Base-by-base conservation (phyloP, 2,329 filamentous ascomycete genomes). In the Decorospora gaudefroyi region DNA sequence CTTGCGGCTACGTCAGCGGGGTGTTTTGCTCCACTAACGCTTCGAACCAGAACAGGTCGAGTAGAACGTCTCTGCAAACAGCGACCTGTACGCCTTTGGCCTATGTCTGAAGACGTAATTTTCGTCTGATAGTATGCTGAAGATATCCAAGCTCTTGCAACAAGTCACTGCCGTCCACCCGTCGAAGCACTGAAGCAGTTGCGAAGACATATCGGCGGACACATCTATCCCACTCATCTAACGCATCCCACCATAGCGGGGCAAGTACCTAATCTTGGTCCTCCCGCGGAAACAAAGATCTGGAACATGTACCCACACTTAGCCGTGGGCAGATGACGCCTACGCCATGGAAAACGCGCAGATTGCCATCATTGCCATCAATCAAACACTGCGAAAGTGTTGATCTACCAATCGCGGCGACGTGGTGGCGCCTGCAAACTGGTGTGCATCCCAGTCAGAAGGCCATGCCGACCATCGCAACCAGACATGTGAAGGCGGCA, bases 281-380 rank as follows among this genome's bases (percentile, higher is more conserved):
- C 13, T 22, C 16, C 31, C 3, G 30, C 26, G 35, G 26, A 26
- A 13, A 19, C n/a, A n/a, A 22, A 26, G 29, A 26, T 29, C 33
- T 42, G 42, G 34, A 49, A 37, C 46, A 42, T 46, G 48, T 53
- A 46, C 37, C 35, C 39, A 30, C 35, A 35, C 3, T 22, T 9
- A 26, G 21, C 41, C 36, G 39, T 41, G 49, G 34, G 21, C 33
- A 32, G 46, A 61, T 59, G 57, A 62, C 55, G 55, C 46, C 50
- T 55, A 46, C 45, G 44, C 50, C 54, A 61, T 60, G 56, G 47
- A 47, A 51, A 51, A 29, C 28, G 43, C 25, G 26, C 18, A 52
- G 50, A 55, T 54, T 49, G 7, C 53, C 52, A 61, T 62, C 45
- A 55, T 54, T 49, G 7, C 53, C 52, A 61, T 62, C 45, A 50